Evolutionary conservation across 495 filamentous ascomycete genomes (phyloP).

Genomic region (Sordaria brevicollis): DNA sequence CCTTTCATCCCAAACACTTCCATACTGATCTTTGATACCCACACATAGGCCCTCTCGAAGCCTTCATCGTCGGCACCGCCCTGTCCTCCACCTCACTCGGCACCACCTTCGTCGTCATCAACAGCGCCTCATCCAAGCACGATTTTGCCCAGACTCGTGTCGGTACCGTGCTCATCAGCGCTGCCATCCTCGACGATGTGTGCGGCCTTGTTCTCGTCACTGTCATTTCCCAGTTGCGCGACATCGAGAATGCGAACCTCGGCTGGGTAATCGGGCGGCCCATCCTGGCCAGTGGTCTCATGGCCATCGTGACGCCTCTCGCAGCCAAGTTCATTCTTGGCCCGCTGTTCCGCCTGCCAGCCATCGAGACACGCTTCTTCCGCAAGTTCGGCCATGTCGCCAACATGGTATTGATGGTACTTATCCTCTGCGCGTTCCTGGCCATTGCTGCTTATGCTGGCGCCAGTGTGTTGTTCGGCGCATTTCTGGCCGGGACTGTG

Average conservation of each 20-base stretch:
- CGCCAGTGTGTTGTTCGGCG: conserved; percentile 59
- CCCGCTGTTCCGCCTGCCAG: conserved; percentile 7
- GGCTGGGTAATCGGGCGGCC: conserved; percentile 22
- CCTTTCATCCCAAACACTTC: background rate
- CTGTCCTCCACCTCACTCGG: conserved; percentile 68
- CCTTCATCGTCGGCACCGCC: conserved; percentile 68
- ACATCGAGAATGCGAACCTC: conserved; percentile 3
- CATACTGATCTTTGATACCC: conserved; percentile 13
- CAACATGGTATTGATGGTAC: conserved; percentile 11
- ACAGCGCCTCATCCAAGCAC: conserved; percentile 31
- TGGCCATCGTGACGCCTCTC: conserved; percentile 16
- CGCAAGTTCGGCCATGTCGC: background rate
- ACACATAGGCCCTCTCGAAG: conserved; percentile 41
- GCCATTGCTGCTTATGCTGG: conserved; percentile 35
- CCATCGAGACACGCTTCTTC: background rate
- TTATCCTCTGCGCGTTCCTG: conserved; percentile 12
- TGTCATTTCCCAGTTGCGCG: conserved; percentile 42
- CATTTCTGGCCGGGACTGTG: conserved; percentile 55
- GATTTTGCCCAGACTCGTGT: conserved; percentile 48
- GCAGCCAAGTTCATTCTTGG: conserved; percentile 5
- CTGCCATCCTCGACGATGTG: conserved; percentile 79
- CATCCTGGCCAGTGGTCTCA: conserved; percentile 12
- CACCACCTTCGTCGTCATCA: conserved; percentile 67
- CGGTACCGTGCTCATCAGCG: conserved; percentile 58
- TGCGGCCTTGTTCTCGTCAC: conserved; percentile 73